phyloP scores from a whole-genome alignment of 129 eudicot species.

The Flaveria ramosissima region DNA sequence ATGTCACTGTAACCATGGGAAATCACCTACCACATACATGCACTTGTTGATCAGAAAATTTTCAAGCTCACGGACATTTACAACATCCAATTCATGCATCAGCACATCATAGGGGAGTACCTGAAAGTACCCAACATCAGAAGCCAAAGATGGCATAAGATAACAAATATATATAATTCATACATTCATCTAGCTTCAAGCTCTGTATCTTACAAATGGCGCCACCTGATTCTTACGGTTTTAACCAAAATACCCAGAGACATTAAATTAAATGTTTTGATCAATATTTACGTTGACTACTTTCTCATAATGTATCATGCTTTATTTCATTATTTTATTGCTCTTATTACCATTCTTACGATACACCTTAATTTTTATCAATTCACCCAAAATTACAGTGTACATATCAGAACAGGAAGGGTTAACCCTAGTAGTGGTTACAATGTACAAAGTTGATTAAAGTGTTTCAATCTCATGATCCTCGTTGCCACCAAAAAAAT shows the following conservation, averaged over 20 bases:
- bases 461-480: slow-evolving; percentile 2
- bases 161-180: not conserved
- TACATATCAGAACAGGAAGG: not conserved
- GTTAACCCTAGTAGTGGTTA: slow-evolving; percentile 15
- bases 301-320: not conserved
- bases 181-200: slow-evolving; percentile 7
- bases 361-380: not conserved
- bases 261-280: not conserved
- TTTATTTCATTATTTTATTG: slow-evolving; percentile 3
- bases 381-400: slow-evolving; percentile 1
- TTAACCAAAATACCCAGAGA: not conserved
- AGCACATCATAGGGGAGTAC: slow-evolving; percentile 81
- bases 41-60: slow-evolving; percentile 95
- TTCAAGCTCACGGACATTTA: slow-evolving; percentile 92
- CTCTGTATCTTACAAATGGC: not conserved
- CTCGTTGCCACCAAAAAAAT: not conserved
- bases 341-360: not conserved
- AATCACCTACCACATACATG: slow-evolving; percentile 92
- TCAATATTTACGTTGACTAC: not conserved
- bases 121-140: slow-evolving; percentile 40
- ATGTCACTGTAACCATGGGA: not conserved
- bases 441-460: slow-evolving; percentile 15
- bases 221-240: not conserved
- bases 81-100: slow-evolving; percentile 84
- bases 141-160: not conserved